Conservation (phyloP, 768 basidiomycete species). For the Suillus clintonianus region DNA sequence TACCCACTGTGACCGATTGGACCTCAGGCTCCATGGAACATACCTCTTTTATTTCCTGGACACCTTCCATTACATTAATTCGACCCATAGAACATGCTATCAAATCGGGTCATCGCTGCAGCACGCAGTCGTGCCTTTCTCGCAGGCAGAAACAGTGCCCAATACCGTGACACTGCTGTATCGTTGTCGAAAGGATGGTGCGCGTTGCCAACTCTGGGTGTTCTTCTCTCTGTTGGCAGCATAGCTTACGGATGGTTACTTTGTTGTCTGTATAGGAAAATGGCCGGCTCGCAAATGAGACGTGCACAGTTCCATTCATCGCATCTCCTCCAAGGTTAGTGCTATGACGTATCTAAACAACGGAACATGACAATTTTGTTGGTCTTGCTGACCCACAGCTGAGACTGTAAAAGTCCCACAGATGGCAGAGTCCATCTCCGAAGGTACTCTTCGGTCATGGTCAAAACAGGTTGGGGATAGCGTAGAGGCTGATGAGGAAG, state of each 20-base stretch:
- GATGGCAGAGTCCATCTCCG: constrained; percentile 98
- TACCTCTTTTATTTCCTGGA: not conserved
- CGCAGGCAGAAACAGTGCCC: constrained; percentile 36
- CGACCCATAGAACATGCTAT: constrained; percentile 50
- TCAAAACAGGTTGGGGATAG: constrained; percentile 89
- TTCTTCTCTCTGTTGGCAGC: not conserved
- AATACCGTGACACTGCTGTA: constrained; percentile 24
- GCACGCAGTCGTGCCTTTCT: constrained; percentile 61
- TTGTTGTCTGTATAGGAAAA: constrained; percentile 38
- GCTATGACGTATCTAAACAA: constrained; percentile 16
- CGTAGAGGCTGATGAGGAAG: constrained; percentile 91
- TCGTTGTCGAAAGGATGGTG: constrained; percentile 52
- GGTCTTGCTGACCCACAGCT: constrained; percentile 40
- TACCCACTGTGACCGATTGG: not conserved
- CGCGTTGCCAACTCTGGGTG: constrained; percentile 22
- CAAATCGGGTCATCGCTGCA: constrained; percentile 65
- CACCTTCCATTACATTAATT: not conserved
- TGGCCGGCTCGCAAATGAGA: constrained; percentile 46
- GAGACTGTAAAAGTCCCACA: constrained; percentile 94
- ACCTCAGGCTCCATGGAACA: not conserved
- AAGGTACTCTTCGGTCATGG: constrained; percentile 96
- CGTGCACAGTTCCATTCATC: constrained; percentile 72
- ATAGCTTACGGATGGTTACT: constrained; percentile 10
- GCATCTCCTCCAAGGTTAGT: constrained; percentile 66
- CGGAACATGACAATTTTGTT: constrained; percentile 13